Evolutionary conservation across 768 basidiomycete species (phyloP).

Genomic region (Cystobasidium tubakii): DNA sequence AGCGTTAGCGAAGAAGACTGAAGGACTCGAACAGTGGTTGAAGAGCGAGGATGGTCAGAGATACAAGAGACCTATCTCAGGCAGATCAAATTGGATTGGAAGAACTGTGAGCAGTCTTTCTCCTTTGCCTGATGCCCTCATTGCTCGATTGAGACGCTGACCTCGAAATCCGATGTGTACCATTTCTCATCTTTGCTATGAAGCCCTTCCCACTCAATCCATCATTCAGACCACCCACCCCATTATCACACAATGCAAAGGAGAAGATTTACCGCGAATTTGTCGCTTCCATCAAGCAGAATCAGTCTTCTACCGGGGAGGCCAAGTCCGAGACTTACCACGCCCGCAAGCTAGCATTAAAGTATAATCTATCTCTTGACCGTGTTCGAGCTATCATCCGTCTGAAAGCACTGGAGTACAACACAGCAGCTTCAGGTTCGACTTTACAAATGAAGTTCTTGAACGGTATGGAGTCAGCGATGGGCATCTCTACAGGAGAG

Average conservation of each 20-base stretch:
- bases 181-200: neutral
- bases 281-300: conserved; percentile 53
- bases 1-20: neutral
- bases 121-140: too few relatives aligned
- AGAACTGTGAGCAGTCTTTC: conserved; percentile 1
- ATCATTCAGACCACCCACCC: conserved; percentile 71
- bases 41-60: conserved; percentile 19
- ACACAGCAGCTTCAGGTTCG: conserved; percentile 56
- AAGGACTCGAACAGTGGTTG: conserved; percentile 19
- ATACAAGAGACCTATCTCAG: conserved; percentile 16
- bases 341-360: conserved; percentile 56
- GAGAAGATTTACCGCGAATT: conserved; percentile 60
- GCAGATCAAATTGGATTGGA: conserved; percentile 30
- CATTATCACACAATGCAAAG: conserved; percentile 62
- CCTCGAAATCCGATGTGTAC: too few relatives aligned
- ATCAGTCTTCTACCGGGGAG: conserved; percentile 38
- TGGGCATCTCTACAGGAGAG: conserved; percentile 55
- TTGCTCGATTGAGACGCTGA: too few relatives aligned
- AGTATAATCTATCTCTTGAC: conserved; percentile 64
- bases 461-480: conserved; percentile 69
- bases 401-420: conserved; percentile 69
- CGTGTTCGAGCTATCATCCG: conserved; percentile 77
- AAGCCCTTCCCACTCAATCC: conserved; percentile 83
- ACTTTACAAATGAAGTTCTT: conserved; percentile 72
- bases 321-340: conserved; percentile 21